These are phyloP conservation scores for Trichoderma aggressivum DNA, from an alignment of 2,329 filamentous ascomycete genomes.

Conservation along the genomic window DNA sequence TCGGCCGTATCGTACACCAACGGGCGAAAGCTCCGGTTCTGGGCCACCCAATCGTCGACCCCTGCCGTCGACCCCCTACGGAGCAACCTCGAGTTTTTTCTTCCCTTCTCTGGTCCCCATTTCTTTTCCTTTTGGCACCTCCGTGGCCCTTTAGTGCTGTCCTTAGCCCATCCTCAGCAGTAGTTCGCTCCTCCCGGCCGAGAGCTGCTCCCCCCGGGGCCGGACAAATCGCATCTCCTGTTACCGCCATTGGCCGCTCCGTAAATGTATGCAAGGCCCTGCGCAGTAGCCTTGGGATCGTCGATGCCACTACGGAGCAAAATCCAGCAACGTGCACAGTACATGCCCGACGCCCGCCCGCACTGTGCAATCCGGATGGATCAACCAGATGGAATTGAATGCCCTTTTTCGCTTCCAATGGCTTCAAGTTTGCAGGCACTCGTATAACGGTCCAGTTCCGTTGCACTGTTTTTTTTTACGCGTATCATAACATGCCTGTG, in stretches of 20 bases:
- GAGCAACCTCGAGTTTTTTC: neutral
- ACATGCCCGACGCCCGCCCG: neutral
- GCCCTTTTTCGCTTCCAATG: too few relatives aligned
- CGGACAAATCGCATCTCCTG: neutral
- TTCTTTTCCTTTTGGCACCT: neutral
- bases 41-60: neutral
- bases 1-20: neutral
- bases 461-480: neutral
- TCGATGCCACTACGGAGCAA: slow-evolving; percentile 5
- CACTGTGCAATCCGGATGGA: neutral
- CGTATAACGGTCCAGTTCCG: too few relatives aligned
- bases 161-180: neutral
- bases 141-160: neutral
- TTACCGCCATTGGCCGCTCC: neutral
- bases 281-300: neutral
- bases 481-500: too few relatives aligned
- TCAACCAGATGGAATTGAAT: too few relatives aligned
- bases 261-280: neutral
- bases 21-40: neutral
- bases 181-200: slow-evolving; percentile 5
- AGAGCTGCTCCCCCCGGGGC: neutral
- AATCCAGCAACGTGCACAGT: neutral
- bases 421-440: too few relatives aligned
- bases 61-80: neutral
- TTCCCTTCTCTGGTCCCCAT: neutral